Evolutionary conservation across 2,329 filamentous ascomycete species (phyloP), one percentile per base, ranked within the genome.

Genomic region (Neofusicoccum laricinum): DNA sequence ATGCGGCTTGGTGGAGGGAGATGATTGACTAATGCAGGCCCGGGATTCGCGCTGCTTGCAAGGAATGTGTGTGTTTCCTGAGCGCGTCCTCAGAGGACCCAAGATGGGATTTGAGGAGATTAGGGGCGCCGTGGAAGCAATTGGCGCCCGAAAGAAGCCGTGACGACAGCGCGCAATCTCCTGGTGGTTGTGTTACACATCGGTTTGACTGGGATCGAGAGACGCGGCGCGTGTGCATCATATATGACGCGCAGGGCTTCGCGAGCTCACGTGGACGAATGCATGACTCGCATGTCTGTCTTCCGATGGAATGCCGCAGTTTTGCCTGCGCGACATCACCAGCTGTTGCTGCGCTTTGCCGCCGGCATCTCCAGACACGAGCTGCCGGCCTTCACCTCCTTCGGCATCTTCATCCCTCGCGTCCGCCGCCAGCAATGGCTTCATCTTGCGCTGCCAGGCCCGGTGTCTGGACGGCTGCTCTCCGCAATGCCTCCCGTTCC

Each of bases 311-410:
- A 10, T 59, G 25, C 55, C 41, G 55, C 17, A 19, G 55, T 48
- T 59, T 59, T 59, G 55, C 55, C 53, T 40, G 38, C 41, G 43
- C 53, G 25, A 48, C 55, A 59, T 46, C 55, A 59, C 55, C 55
- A 59, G 30, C 55, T 46, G 36, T 12, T n/a, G 6, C 43, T 57
- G 51, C 36, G 51, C 51, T 43, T 19, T 32, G 34, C 36, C 32
- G 32, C 19, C 3, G 5, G 6, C 45, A 38, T 40, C 41, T 38
- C 55, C 41, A 36, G 25, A 15, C n/a, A 6, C 43, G 48, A 34
- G 34, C 17, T 41, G 14, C 32, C n/a, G 34, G 19, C 12, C 36
- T 43, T 17, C 10, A 36, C 38, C 19, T 15, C 8, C 19, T 21
- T 61, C 14, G 15, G 14, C 17, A 2, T 3, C n/a, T 2, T 30